Evolutionary conservation across 2,329 filamentous ascomycete species (phyloP), one percentile per base, ranked within the genome.

Genomic region (Karstenula rhodostoma): DNA sequence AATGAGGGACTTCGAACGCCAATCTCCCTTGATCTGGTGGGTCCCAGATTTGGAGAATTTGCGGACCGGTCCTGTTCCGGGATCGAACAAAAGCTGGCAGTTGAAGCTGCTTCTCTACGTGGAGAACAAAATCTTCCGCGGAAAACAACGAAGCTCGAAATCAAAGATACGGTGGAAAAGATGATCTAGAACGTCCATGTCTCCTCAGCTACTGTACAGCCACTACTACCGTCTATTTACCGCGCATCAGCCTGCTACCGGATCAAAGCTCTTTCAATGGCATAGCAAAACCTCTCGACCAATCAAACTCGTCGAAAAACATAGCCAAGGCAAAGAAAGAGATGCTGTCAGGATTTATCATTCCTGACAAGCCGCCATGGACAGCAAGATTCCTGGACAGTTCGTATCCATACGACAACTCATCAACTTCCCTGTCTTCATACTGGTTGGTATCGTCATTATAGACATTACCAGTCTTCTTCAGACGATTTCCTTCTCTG

Each of bases 221-320:
- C 2, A 35, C 33, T 35, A 9, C 12, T 35, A 35, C 33, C 12
- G 27, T 29, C 8, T 29, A n/a, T 29, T 4, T 29, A 4, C 8
- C 8, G 8, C 27, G 27, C 33, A 15, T 9, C 12, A 6, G 12
- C 9, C 22, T 25, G 43, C 13, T 13, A 46, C 43, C 13, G 9
- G 12, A 25, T 27, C 43, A 46, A 25, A 33, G 29, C 40, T 52
- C n/a, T 15, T 58, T 51, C 33, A 50, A 23, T 3, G 56, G 48
- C 56, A 43, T 51, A 5, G 56, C 47, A 47, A 51, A 58, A 3
- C 56, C 56, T 25, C 35, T 58, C 27, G 56, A 52, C 56, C 56
- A 58, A 37, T 58, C 56, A 17, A 19, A 50, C 2, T 58, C 47
- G 32, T 33, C 37, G 19, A 58, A 49, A 44, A 29, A 58, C 56